Base-by-base conservation (phyloP, 495 filamentous ascomycete genomes). In the Jackrogersella minutella region DNA sequence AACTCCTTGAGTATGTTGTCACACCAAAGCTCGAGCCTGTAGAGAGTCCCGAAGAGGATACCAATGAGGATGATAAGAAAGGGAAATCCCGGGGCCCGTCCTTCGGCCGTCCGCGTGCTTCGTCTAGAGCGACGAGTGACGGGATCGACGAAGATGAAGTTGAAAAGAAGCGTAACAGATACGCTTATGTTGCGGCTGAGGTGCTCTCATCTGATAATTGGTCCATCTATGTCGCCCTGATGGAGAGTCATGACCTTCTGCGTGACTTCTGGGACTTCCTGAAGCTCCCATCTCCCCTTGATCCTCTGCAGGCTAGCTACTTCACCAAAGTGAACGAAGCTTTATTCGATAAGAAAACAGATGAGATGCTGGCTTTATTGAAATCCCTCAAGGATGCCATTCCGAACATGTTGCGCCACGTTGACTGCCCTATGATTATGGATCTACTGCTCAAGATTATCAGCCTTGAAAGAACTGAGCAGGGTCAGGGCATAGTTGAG, bases 321-420 rank as follows among this genome's bases (percentile, higher is more conserved):
- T 99, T 99, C 74, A 98, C 95, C 13, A 99, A 98, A 73, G 92
- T 99, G 66, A 98, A 97, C 78, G 95, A 99, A 75, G 88, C 93
- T 2, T 79, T 99, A 14, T 88, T 99, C 54, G 96, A 97, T 76
- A 96, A 93, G 77, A 98, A 98, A 84, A 97, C 96, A 28, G 90
- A 93, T 64, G 93, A 97, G 62, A 98, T 97, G 93, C 78, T 99
- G 40, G 88, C 88, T 13, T 87, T 98, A 47, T 84, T 98, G 64
- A 95, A 91, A 74, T 89, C 88, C 2, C 70, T 97, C 46, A 88
- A 94, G 28, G 87, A 88, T 34, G 90, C 96, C 30, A 84, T 99
- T 21, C 82, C 89, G 1, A 88, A 91, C 58, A 92, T 98, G 77
- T 82, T 98, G 50, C 90, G 92, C 70, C 95, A 99, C 76, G 92